Percentiles rank a stretch among this genome's conserved stretches.
These are phyloP conservation scores for Pseudozyma hubeiensis DNA, from an alignment of 1,284 basidiomycete genomes.

Conservation along the genomic window DNA sequence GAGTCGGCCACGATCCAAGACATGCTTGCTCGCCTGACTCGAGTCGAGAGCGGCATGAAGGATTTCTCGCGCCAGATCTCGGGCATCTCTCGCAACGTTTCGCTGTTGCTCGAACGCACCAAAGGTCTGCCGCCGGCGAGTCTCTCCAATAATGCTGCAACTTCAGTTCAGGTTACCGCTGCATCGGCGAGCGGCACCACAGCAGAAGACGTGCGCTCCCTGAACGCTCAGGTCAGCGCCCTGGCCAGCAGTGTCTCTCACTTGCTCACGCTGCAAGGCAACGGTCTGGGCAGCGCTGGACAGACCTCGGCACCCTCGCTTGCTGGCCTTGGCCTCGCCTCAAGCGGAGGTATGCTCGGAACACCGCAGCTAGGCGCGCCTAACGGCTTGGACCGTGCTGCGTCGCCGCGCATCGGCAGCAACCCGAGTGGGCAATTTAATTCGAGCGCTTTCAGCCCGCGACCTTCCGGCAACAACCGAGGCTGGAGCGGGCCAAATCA, in stretches of 20 bases:
- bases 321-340: constrained; percentile 38
- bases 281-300: constrained; percentile 14
- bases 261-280: constrained; percentile 44
- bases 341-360: constrained; percentile 21
- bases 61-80: constrained; percentile 80
- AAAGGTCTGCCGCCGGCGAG: constrained; percentile 32
- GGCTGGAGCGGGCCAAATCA: constrained; percentile 28
- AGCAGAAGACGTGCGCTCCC: constrained; percentile 52
- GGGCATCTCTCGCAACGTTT: constrained; percentile 81
- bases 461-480: constrained; percentile 34
- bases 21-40: constrained; percentile 78
- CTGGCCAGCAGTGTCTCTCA: constrained; percentile 57
- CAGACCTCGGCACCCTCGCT: constrained; percentile 8
- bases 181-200: constrained; percentile 8
- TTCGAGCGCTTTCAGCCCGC: constrained; percentile 35
- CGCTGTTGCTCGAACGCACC: constrained; percentile 77
- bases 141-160: constrained; percentile 30
- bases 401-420: constrained; percentile 39
- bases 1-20: constrained; percentile 75
- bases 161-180: constrained; percentile 6
- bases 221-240: constrained; percentile 54
- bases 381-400: constrained; percentile 26
- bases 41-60: constrained; percentile 77
- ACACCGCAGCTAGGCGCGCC: constrained; percentile 43
- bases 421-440: constrained; percentile 22